phyloP scores from a whole-genome alignment of 768 basidiomycete genomes.

The Rhodosporidiobolus sp. region DNA sequence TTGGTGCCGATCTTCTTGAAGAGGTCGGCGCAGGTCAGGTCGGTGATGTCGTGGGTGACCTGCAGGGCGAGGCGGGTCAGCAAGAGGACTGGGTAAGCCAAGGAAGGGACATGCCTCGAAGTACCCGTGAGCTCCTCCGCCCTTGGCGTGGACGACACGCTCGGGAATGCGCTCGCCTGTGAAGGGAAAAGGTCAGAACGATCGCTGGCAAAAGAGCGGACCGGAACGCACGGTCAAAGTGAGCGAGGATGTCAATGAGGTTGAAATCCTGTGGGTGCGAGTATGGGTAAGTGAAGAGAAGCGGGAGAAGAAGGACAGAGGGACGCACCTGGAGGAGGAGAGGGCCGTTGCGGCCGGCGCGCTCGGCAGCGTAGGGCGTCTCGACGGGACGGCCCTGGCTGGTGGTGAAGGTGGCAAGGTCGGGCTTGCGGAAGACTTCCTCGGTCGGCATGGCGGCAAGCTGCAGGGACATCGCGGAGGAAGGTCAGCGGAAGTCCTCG shows the following conservation, averaged over 20 bases:
- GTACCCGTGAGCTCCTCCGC: conserved; percentile 58
- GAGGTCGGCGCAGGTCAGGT: conserved; percentile 51
- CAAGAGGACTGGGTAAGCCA: not conserved
- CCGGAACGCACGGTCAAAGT: conserved; percentile 54
- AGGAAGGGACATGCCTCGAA: conserved; percentile 45
- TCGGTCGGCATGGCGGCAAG: not conserved
- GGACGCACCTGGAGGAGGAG: conserved; percentile 86
- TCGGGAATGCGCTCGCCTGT: conserved; percentile 47
- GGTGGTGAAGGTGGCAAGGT: conserved; percentile 72
- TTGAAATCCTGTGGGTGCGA: too few relatives aligned
- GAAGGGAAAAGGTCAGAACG: not conserved
- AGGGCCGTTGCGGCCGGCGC: conserved; percentile 71
- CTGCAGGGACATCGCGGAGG: not conserved
- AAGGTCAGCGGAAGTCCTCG: not conserved
- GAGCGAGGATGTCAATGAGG: conserved; percentile 81
- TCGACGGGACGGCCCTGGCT: conserved; percentile 70
- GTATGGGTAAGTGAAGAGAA: too few relatives aligned
- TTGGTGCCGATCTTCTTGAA: conserved; percentile 50
- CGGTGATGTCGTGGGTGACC: conserved; percentile 50
- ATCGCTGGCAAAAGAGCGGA: not conserved
- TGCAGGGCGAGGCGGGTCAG: not conserved
- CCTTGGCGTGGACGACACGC: conserved; percentile 81
- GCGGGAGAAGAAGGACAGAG: too few relatives aligned
- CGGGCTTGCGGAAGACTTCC: conserved; percentile 39
- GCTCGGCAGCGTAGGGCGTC: conserved; percentile 75